Evolutionary conservation across 176 grass and related monocot species (phyloP).

Genomic region (Paspalum notatum): DNA sequence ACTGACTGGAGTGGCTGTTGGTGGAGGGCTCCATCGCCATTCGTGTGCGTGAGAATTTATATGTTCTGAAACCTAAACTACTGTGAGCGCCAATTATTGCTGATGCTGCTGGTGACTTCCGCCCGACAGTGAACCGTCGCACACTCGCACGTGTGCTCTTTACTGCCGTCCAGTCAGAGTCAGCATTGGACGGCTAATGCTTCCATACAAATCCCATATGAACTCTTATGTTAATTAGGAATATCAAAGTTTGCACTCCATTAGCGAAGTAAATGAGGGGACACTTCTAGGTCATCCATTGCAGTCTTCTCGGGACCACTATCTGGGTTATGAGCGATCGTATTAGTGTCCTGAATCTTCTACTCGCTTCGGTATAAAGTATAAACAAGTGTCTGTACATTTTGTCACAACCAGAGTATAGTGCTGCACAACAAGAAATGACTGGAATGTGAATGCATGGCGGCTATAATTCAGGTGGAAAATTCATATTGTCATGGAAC

Average conservation of each 20-base stretch:
- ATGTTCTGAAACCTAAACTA: background rate
- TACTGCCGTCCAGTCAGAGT: background rate
- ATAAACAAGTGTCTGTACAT: background rate
- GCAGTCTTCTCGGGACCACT: background rate
- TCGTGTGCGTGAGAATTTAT: background rate
- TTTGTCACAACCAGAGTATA: background rate
- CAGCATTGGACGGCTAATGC: slow-evolving; percentile 8
- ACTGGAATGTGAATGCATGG: background rate
- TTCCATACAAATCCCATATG: no score
- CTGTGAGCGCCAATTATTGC: background rate
- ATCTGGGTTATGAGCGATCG: background rate
- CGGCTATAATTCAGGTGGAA: background rate
- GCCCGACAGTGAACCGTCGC: slow-evolving; percentile 12
- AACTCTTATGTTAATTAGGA: no score
- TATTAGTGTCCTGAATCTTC: background rate
- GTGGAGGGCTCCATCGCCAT: background rate
- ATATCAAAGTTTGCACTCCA: background rate
- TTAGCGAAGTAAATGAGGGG: background rate
- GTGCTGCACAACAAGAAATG: background rate
- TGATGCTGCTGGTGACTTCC: background rate
- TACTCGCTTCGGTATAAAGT: background rate
- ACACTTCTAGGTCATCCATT: slow-evolving; percentile 11
- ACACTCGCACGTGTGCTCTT: slow-evolving; percentile 36
- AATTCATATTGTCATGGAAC: background rate
- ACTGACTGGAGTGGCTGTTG: background rate